Evolutionary conservation across 75 land plant genomes (phyloP).

Genomic region (Picea sitchensis): DNA sequence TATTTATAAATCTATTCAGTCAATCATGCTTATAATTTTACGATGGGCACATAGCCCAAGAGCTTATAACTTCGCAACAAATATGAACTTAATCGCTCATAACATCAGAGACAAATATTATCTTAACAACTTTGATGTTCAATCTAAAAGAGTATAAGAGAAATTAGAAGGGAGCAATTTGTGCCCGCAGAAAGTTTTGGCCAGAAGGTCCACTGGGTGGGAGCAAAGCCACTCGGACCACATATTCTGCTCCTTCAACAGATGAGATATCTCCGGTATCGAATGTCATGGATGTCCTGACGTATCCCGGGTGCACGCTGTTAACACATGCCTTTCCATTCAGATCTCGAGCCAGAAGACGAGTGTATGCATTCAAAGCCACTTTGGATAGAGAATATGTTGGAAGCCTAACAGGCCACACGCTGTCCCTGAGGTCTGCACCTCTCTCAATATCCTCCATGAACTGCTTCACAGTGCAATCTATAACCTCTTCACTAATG

Average conservation of each 20-base stretch:
- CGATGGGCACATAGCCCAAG: no score
- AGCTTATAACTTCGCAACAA: no score
- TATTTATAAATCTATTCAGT: no score
- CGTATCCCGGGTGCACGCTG: constrained; percentile 21
- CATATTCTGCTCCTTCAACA: constrained; percentile 23
- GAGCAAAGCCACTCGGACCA: constrained; percentile 22
- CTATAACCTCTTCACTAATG: constrained; percentile 21
- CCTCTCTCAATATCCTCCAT: constrained; percentile 21
- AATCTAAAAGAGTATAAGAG: no score
- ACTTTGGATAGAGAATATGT: constrained; percentile 30
- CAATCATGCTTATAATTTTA: no score
- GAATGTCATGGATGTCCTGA: constrained; percentile 7
- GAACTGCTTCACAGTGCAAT: constrained; percentile 21
- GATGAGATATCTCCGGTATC: not conserved
- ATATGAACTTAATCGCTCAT: no score
- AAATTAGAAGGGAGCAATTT: not conserved
- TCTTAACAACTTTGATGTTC: no score
- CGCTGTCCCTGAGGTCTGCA: constrained; percentile 4
- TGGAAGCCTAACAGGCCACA: constrained; percentile 25
- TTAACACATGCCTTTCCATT: constrained; percentile 2
- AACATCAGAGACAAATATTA: no score
- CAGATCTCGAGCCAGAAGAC: constrained; percentile 9
- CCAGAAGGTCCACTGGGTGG: constrained; percentile 25
- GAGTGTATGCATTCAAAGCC: constrained; percentile 40
- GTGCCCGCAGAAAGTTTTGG: constrained; percentile 4